Evolutionary conservation across 257 asterid species (phyloP).

Genomic region (Leptodermis oblonga): DNA sequence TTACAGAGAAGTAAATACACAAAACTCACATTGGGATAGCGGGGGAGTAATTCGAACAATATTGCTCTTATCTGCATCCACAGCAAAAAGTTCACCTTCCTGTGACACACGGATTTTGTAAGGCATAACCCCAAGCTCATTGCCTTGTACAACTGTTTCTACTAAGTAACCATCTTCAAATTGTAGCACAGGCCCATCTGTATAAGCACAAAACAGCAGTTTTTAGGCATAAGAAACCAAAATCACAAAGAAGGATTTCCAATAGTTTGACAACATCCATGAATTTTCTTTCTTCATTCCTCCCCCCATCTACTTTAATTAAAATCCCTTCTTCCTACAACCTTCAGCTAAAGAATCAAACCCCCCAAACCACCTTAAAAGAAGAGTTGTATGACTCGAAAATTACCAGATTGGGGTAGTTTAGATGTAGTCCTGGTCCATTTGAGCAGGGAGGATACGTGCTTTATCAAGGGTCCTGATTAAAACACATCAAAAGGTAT

Average conservation of each 20-base stretch:
- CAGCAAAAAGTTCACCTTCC: slow-evolving; percentile 96
- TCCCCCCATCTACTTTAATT: neutral
- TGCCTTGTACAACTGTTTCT: slow-evolving; percentile 91
- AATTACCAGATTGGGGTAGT: slow-evolving; percentile 68
- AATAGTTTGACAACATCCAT: neutral
- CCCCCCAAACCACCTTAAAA: neutral
- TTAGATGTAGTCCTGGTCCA: slow-evolving; percentile 83
- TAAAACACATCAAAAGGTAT: slow-evolving; percentile 7
- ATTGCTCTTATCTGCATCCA: slow-evolving; percentile 84
- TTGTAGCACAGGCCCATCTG: slow-evolving; percentile 77
- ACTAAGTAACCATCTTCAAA: slow-evolving; percentile 93
- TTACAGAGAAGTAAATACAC: neutral
- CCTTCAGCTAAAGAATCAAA: neutral
- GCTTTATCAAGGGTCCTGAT: slow-evolving; percentile 85
- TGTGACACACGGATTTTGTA: slow-evolving; percentile 66
- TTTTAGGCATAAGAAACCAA: neutral
- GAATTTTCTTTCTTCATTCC: neutral
- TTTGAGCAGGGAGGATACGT: slow-evolving; percentile 71
- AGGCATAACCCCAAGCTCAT: slow-evolving; percentile 85
- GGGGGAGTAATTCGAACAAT: slow-evolving; percentile 87
- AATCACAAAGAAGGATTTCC: neutral
- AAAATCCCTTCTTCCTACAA: neutral
- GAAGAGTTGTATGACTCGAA: neutral
- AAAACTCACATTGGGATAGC: slow-evolving; percentile 72
- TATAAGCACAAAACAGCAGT: slow-evolving; percentile 16